These are phyloP conservation scores for Phytophthora pistaciae DNA, from an alignment of 352 stramenopile species.

Conservation along the genomic window DNA sequence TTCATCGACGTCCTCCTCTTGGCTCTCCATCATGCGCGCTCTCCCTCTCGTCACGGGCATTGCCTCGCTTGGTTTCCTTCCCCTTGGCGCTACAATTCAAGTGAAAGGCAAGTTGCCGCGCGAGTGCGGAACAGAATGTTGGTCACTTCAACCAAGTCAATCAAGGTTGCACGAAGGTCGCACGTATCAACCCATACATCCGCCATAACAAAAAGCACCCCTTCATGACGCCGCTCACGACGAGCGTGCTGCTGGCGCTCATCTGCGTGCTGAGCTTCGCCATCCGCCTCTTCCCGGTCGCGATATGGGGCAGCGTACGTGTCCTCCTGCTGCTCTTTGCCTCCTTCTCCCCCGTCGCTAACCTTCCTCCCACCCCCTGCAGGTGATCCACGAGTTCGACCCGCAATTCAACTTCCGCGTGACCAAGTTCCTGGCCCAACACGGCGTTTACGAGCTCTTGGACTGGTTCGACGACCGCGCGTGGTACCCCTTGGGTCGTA, in stretches of 20 bases:
- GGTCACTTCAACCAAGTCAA: constrained; percentile 51
- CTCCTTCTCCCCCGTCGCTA: not conserved
- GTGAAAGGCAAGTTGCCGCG: constrained; percentile 24
- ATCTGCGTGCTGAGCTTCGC: constrained; percentile 91
- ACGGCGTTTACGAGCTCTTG: constrained; percentile 94
- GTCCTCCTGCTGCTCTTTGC: not conserved
- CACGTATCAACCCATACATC: constrained; percentile 14
- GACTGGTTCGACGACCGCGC: constrained; percentile 98
- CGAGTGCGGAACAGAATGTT: constrained; percentile 27
- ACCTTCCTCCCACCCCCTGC: not conserved
- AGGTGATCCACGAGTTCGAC: constrained; percentile 94
- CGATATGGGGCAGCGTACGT: constrained; percentile 89
- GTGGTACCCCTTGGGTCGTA: constrained; percentile 95
- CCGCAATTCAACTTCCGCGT: constrained; percentile 99
- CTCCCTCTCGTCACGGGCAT: constrained; percentile 48
- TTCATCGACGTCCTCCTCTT: constrained; percentile 32
- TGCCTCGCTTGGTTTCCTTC: not conserved
- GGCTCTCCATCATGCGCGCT: constrained; percentile 41
- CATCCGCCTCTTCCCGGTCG: constrained; percentile 94
- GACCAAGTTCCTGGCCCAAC: constrained; percentile 94
- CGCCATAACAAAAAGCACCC: not conserved
- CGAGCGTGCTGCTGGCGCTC: constrained; percentile 65
- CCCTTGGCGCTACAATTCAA: constrained; percentile 21
- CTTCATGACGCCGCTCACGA: constrained; percentile 47
- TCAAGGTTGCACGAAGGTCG: constrained; percentile 53